Percentiles rank a stretch among this genome's conserved stretches.
Conservation (phyloP, 2,329 filamentous ascomycete species). For the Emmonsiellopsis sp. region DNA sequence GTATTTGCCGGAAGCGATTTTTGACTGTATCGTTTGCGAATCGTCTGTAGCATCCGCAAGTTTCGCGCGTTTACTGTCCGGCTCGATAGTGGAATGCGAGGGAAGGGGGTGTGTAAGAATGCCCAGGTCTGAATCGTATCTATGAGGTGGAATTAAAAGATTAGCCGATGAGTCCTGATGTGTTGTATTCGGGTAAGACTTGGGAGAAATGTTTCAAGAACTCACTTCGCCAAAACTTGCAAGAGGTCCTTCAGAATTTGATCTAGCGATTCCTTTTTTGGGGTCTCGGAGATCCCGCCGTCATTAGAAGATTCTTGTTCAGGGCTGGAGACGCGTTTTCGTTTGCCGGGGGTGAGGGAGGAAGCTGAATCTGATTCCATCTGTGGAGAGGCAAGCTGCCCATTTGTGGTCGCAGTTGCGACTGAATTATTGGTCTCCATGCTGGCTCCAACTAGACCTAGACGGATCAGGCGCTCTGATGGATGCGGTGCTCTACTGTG, state of each 20-base stretch:
- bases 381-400: conserved; percentile 22
- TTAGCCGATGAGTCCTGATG: neutral
- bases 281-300: conserved; percentile 10
- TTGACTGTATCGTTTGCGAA: conserved; percentile 27
- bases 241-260: conserved; percentile 29
- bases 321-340: conserved; percentile 31
- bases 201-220: neutral
- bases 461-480: neutral
- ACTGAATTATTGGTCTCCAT: conserved; percentile 22
- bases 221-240: conserved; percentile 24
- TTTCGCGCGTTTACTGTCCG: conserved; percentile 36
- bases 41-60: conserved; percentile 19
- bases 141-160: conserved; percentile 18
- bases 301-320: conserved; percentile 23
- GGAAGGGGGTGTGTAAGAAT: conserved; percentile 33
- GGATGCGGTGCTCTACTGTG: neutral
- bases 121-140: conserved; percentile 36
- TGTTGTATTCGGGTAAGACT: neutral
- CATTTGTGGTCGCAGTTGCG: conserved; percentile 26
- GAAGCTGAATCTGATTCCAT: conserved; percentile 19
- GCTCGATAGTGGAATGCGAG: conserved; percentile 25
- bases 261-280: conserved; percentile 20
- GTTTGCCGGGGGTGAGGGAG: conserved; percentile 30
- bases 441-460: neutral
- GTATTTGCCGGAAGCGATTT: conserved; percentile 30